A percentile compares a stretch with the other conserved stretches of the same genome.
phyloP scores from a whole-genome alignment of 352 stramenopile species.

The Pythium sp. region DNA sequence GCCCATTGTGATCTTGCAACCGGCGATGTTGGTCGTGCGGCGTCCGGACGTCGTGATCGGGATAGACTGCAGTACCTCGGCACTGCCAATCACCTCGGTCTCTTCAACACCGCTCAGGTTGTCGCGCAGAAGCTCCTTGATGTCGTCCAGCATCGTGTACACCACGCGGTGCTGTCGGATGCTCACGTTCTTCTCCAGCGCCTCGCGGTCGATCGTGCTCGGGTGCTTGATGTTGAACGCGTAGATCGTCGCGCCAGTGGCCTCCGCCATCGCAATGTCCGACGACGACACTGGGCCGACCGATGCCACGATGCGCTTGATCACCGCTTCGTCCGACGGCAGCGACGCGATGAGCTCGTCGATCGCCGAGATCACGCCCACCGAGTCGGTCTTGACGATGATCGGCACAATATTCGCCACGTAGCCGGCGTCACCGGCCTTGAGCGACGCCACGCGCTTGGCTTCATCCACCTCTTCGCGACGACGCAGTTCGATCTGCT shows the following conservation, averaged over 20 bases:
- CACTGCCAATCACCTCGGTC: conserved; percentile 62
- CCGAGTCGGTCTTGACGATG: conserved; percentile 98
- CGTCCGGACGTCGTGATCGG: conserved; percentile 75
- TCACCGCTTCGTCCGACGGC: conserved; percentile 55
- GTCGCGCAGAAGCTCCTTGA: conserved; percentile 73
- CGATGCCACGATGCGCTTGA: conserved; percentile 85
- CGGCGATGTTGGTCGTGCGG: conserved; percentile 93
- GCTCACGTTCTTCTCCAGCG: conserved; percentile 71
- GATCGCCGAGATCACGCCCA: conserved; percentile 95
- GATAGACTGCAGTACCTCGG: conserved; percentile 83
- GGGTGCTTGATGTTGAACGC: conserved; percentile 88
- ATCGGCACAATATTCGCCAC: conserved; percentile 94
- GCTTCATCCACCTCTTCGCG: conserved; percentile 65
- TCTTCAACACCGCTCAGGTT: conserved; percentile 65
- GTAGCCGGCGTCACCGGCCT: conserved; percentile 77
- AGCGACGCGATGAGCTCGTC: conserved; percentile 80
- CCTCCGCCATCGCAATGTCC: conserved; percentile 81
- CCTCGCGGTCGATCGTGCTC: conserved; percentile 70
- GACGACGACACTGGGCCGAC: conserved; percentile 80
- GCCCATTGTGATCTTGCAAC: conserved; percentile 94
- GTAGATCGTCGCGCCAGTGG: conserved; percentile 82
- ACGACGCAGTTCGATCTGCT: conserved; percentile 64
- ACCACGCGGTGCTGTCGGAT: conserved; percentile 82
- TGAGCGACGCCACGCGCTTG: conserved; percentile 65
- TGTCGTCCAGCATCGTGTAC: conserved; percentile 87